Conservation (phyloP, 768 basidiomycete genomes). For the Suillus subaureus region DNA sequence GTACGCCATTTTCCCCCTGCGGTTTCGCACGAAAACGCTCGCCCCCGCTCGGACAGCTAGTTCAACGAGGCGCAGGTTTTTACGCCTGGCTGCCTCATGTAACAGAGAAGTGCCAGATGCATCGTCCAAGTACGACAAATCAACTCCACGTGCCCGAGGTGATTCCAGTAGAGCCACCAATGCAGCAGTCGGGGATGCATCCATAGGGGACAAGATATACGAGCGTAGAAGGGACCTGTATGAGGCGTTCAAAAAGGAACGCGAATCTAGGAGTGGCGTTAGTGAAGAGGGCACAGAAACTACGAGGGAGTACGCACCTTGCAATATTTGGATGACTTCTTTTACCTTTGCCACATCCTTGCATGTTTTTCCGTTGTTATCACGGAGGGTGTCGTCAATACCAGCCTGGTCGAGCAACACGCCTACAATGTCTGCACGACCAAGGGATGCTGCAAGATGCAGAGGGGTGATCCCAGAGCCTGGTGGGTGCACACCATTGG, state of each 20-base stretch:
- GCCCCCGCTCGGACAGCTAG: conserved; percentile 85
- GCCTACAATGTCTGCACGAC: conserved; percentile 69
- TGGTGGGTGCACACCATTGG: conserved; percentile 75
- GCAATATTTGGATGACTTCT: conserved; percentile 66
- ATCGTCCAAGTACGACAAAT: conserved; percentile 81
- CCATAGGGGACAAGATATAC: conserved; percentile 66
- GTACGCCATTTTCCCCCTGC: conserved; percentile 67
- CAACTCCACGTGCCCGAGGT: conserved; percentile 68
- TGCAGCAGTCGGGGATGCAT: conserved; percentile 41
- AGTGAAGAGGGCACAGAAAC: not conserved
- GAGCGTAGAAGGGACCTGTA: conserved; percentile 73
- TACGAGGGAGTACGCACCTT: conserved; percentile 47
- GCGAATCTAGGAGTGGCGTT: conserved; percentile 58
- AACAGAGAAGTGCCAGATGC: conserved; percentile 76
- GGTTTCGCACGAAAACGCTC: conserved; percentile 85
- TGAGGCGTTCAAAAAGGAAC: conserved; percentile 71
- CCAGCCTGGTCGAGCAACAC: conserved; percentile 77
- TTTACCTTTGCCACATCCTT: conserved; percentile 72
- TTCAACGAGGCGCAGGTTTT: conserved; percentile 81
- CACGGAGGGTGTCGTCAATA: conserved; percentile 77
- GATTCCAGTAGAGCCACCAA: conserved; percentile 64
- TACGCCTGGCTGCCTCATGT: conserved; percentile 84
- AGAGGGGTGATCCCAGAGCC: conserved; percentile 74
- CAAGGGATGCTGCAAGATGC: conserved; percentile 72
- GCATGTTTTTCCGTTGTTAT: conserved; percentile 66